Evolutionary conservation across 2,329 filamentous ascomycete genomes (phyloP).

Genomic region (Aspergillus caelatus): DNA sequence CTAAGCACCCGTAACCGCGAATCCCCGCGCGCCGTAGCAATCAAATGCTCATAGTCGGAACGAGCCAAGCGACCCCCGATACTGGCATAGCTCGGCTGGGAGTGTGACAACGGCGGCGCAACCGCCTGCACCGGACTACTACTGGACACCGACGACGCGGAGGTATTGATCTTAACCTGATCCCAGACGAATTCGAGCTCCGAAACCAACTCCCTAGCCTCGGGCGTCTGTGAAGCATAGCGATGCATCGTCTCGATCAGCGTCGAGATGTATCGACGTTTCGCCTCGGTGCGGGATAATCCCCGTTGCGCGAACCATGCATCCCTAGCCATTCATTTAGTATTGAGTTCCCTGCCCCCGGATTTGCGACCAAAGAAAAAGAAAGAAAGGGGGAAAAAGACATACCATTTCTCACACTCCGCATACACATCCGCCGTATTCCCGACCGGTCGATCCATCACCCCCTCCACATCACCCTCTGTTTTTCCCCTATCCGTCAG

Average conservation of each 20-base stretch:
- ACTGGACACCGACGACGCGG: conserved; percentile 31
- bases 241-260: conserved; percentile 96
- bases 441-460: conserved; percentile 79
- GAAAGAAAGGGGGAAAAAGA: background rate
- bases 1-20: conserved; percentile 71
- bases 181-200: conserved; percentile 99
- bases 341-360: too few relatives aligned
- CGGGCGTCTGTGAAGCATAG: conserved; percentile 79
- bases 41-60: conserved; percentile 49
- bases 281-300: conserved; percentile 85
- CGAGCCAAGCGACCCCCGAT: conserved; percentile 40
- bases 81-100: conserved; percentile 37
- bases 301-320: conserved; percentile 90
- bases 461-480: conserved; percentile 92
- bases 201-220: conserved; percentile 82
- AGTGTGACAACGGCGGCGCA: conserved; percentile 30
- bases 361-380: too few relatives aligned
- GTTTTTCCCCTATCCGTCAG: conserved; percentile 8
- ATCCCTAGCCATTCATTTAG: conserved; percentile 59
- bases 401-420: conserved; percentile 68
- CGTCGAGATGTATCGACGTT: conserved; percentile 89
- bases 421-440: conserved; percentile 54
- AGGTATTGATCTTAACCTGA: conserved; percentile 84
- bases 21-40: conserved; percentile 42
- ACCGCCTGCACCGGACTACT: conserved; percentile 32